Conservation (phyloP, 331 rosid species). For the Prunus yedoensis region DNA sequence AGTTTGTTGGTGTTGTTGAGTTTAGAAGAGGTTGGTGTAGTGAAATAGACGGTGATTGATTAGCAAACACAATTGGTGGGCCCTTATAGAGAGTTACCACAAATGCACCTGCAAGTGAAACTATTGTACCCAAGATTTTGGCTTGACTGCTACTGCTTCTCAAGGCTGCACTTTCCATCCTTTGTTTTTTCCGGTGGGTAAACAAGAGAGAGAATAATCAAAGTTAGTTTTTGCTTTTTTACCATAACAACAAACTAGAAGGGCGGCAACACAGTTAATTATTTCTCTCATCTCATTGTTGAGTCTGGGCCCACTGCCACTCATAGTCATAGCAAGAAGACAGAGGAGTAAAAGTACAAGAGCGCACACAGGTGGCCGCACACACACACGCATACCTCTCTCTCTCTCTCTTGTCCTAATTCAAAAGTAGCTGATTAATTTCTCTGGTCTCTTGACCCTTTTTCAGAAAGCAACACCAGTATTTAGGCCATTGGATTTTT, state of each 20-base stretch:
- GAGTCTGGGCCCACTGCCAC: too few relatives aligned
- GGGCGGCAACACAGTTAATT: neutral
- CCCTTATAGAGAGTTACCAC: constrained; percentile 78
- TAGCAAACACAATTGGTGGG: constrained; percentile 44
- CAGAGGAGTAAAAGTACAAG: neutral
- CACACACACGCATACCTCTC: too few relatives aligned
- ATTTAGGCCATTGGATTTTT: neutral
- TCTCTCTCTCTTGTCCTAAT: neutral
- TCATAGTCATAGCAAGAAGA: neutral
- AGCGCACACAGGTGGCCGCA: neutral
- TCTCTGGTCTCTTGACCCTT: neutral
- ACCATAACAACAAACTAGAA: neutral
- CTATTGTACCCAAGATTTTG: constrained; percentile 63
- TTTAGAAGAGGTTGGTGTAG: constrained; percentile 28
- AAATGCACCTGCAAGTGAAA: constrained; percentile 85
- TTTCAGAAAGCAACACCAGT: neutral
- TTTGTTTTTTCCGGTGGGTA: constrained; percentile 5
- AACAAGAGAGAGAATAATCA: neutral
- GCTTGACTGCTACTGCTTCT: constrained; percentile 59
- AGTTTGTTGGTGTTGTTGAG: constrained; percentile 25
- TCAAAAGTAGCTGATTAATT: neutral
- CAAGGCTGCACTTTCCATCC: constrained; percentile 65
- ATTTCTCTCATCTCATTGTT: neutral
- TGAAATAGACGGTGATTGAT: constrained; percentile 28
- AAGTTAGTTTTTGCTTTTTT: neutral